A percentile compares a stretch with the other conserved stretches of the same genome.
Conservation (phyloP, 2,329 filamentous ascomycete genomes). For the Fusarium guadeloupense region DNA sequence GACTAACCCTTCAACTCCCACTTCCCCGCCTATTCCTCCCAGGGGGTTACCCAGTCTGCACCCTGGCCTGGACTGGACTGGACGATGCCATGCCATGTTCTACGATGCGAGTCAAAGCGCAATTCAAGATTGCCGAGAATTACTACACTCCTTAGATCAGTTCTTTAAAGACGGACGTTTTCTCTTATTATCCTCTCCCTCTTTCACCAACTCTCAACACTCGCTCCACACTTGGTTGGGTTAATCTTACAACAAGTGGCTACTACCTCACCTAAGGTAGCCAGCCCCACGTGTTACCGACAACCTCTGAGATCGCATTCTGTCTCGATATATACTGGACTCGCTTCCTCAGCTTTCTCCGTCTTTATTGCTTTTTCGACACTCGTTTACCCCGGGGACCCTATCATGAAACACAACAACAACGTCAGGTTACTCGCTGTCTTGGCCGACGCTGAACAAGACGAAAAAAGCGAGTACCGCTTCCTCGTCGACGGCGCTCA, state of each 20-base stretch:
- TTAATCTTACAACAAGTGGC: conserved; percentile 2
- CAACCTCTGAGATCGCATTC: conserved; percentile 1
- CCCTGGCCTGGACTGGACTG: not conserved
- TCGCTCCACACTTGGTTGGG: conserved; percentile 3
- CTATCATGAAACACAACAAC: conserved; percentile 29
- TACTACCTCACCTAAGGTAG: not conserved
- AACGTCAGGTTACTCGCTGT: conserved; percentile 41
- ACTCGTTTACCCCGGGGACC: not conserved
- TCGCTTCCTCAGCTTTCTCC: not conserved
- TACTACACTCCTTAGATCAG: not conserved
- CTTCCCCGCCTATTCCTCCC: conserved; percentile 3
- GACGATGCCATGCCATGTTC: conserved; percentile 5
- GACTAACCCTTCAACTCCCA: not conserved
- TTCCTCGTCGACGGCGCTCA: conserved; percentile 48
- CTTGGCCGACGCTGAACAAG: conserved; percentile 40
- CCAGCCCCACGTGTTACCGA: conserved; percentile 12
- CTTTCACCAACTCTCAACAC: not conserved
- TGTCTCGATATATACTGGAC: not conserved
- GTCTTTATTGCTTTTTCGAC: not conserved
- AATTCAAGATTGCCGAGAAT: conserved; percentile 27
- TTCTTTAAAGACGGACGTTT: conserved; percentile 12
- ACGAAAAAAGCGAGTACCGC: conserved; percentile 49
- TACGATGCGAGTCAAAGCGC: conserved; percentile 29
- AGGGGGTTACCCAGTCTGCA: not conserved
- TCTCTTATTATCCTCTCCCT: conserved; percentile 1